These are phyloP conservation scores for Papiliotrema flavescens DNA, from an alignment of 1,284 basidiomycete species.

Conservation along the genomic window DNA sequence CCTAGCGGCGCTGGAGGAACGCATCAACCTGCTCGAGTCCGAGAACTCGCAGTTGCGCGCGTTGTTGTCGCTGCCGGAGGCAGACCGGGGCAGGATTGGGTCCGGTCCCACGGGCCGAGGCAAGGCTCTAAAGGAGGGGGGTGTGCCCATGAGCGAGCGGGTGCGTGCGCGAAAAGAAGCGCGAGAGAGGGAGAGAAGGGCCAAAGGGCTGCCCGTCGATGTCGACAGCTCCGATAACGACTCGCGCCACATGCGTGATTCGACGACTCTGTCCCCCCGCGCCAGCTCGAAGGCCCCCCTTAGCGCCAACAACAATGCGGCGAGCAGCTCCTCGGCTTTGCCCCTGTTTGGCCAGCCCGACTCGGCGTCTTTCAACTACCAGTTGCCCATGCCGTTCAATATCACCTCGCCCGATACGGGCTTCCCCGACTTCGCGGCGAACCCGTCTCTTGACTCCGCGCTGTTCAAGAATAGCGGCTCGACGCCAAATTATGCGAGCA, in stretches of 20 bases:
- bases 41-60: constrained; percentile 76
- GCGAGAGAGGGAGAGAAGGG: constrained; percentile 35
- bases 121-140: constrained; percentile 48
- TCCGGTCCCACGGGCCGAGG: constrained; percentile 50
- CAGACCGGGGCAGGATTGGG: constrained; percentile 44
- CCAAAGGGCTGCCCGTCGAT: constrained; percentile 25
- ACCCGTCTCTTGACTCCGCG: constrained; percentile 8
- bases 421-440: constrained; percentile 26
- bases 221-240: constrained; percentile 17
- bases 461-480: constrained; percentile 18
- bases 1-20: constrained; percentile 74
- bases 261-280: constrained; percentile 24
- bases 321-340: neutral
- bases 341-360: constrained; percentile 14
- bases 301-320: constrained; percentile 2
- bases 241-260: constrained; percentile 14
- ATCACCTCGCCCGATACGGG: constrained; percentile 31
- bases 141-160: constrained; percentile 49
- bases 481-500: constrained; percentile 21
- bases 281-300: constrained; percentile 4
- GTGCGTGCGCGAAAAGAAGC: constrained; percentile 48
- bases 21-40: constrained; percentile 76
- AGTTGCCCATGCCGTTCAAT: constrained; percentile 40
- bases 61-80: constrained; percentile 67
- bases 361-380: constrained; percentile 35